Evolutionary conservation across 495 filamentous ascomycete species (phyloP), one percentile per base, ranked within the genome.

Genomic region (Oidiodendron maius): DNA sequence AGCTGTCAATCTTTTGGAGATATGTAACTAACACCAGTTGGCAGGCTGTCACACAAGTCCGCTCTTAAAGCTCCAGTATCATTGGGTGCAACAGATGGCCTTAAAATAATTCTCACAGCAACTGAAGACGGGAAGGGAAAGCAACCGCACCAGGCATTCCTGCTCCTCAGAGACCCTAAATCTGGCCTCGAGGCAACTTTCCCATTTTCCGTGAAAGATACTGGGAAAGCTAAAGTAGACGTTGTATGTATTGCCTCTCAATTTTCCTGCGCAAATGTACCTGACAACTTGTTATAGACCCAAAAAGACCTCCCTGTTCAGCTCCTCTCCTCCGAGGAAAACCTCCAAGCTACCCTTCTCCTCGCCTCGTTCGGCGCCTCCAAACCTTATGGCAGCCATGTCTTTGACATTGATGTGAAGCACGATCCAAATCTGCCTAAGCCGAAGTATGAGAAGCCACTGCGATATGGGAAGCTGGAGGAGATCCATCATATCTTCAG

Each of bases 401-500:
- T 78, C 5, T 91, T 88, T 62, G 71, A 82, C 52, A 78, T 95
- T 47, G 36, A 61, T 11, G 35, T 76, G 46, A 62, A 65, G 52
- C 10, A 18, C 12, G 83, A 94, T 62, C 68, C 80, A 17, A 72
- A 75, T 52, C 65, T 74, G 6, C 76, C 84, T 9, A 64, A 78
- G n/a, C 71, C 78, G 28, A 68, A 75, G 48, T 77, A 78, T 55
- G 74, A 81, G 67, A 74, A 76, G 61, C 78, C 87, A 10, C 61
- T 83, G 40, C 81, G 88, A 64, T 95, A 95, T 67, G 86, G 85
- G 66, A 85, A 86, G 70, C 75, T 77, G 41, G 71, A 76, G 4
- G 86, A 94, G 63, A 96, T 98, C 66, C 80, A 87, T 68, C 94
- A 98, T 70, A 89, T 85, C 58, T 98, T 97, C 78, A 83, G 80